Evolutionary conservation across 2,329 filamentous ascomycete genomes (phyloP), one percentile per base, ranked within the genome.

Genomic region (Coniosporium uncinatum): DNA sequence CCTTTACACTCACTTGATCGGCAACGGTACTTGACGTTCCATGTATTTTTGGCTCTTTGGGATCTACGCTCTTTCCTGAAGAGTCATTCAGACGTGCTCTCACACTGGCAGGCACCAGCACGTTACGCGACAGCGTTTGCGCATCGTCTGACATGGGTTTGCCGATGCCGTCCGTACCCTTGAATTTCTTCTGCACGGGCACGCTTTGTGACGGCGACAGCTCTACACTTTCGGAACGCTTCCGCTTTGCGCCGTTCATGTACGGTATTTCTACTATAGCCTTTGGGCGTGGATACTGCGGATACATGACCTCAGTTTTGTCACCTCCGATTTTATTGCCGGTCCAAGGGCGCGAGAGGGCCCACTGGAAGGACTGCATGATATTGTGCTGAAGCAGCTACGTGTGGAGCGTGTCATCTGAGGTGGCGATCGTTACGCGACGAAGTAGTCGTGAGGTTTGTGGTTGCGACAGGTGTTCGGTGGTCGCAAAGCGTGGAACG

Each of bases 211-310:
- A 43, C 22, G 53, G 48, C 29, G 48, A 48, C 18, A 54, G 57
- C 50, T 70, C 69, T 35, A 64, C 61, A 48, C 70, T 76, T 47
- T 69, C 67, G 22, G 69, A 69, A 42, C 71, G 67, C 59, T 80
- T 81, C 47, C 78, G 72, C 68, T 82, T 82, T 54, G 78, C 61
- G 51, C 71, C 70, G 48, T 67, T 70, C 50, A 70, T 56, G 49
- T 64, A 56, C 31, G 68, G 61, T 42, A 72, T 66, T 44, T 70
- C 67, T 52, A 70, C 59, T 42, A 67, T 29, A n/a, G 24, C 24
- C n/a, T n/a, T 29, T 29, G 8, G 8, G 24, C 24, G n/a, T 29
- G 24, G 24, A 29, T n/a, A n/a, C n/a, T 29, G 24, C 8, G 24
- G 8, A 29, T 8, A 29, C 24, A 29, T 29, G 24, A 8, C 8